Evolutionary conservation across 208 protist species (phyloP), one percentile per base, ranked within the genome.

Genomic region (Leishmania braziliensis): DNA sequence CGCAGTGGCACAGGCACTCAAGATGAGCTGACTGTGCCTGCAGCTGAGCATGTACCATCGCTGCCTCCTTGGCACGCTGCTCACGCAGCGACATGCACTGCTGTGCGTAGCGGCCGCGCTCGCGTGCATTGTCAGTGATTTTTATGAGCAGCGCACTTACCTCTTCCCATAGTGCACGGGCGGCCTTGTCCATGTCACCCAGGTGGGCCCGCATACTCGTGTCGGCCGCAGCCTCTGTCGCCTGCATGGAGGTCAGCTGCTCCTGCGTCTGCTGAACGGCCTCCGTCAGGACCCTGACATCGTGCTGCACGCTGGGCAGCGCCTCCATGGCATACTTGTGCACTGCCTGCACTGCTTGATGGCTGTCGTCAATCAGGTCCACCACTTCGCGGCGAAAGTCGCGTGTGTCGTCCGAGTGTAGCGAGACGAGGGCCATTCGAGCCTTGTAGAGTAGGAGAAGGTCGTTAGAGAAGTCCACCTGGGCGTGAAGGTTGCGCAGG

Each of bases 391-490:
- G 72, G 36, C 89, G 88, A 51, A 95, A 83, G 54, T 90, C 87
- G 23, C 84, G 87, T 29, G 91, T 83, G 80, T 96, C 93, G 33
- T 92, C 90, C 29, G 77, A 68, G 88, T 94, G 90, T 70, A 92
- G 77, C 46, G 50, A 65, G 12, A 96, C 89, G 73, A 95, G 86
- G 39, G 84, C 80, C 83, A 96, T 89, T 69, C 93, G 93, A 1
- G 93, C 91, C 84, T 93, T 94, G 85, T 96, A 95, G 75, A 95
- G 87, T 26, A 95, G 85, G 72, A 96, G 83, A 62, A 96, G 50
- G 72, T 96, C 93, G 80, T 96, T 96, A 12, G 88, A 92, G 79
- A 95, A 87, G 86, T 96, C 91, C n/a, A 95, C 90, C 87, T 97
- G 91, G 0, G 89, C 85, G 83, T 91, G 90, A 26, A 95, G 84